Base-by-base conservation (phyloP, 208 protist species). In the Crithidia mellificae region DNA sequence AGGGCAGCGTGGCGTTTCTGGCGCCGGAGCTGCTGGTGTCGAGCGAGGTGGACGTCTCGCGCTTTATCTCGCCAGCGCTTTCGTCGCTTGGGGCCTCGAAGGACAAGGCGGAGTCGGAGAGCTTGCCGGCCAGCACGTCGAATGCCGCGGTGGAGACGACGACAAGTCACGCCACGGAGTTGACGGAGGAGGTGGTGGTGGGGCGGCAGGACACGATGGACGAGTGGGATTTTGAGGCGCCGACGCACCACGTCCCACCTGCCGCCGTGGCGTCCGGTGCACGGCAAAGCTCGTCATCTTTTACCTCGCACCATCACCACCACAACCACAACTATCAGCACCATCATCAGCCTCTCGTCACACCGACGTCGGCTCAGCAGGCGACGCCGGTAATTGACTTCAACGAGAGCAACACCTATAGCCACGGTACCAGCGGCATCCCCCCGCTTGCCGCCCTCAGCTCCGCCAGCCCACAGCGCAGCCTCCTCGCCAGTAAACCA, bases 1-100 rank as follows among this genome's bases (percentile, higher is more conserved):
- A 87, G 51, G 86, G 86, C 51, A 87, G 68, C 41, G 76, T 92
- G 12, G 86, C 86, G 6, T 92, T 92, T 63, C 44, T 92, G n/a
- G 74, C 86, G 15, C 86, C 86, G n/a, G 86, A 92, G 70, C 56
- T 92, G 63, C 70, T 92, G 12, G 25, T 71, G 0, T 77, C 77
- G 0, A 64, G 41, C 19, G 79, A 85, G 63, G 50, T 84, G 9
- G 39, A 72, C 6, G 72, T 77, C 14, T 73, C 63, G 15, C 78
- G 65, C 19, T 78, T 56, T 32, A 11, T 49, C 64, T 68, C 74
- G 34, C 62, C 68, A 14, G 30, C 47, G 46, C 55, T 39, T 8
- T 72, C 72, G 25, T 68, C 63, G 27, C 51, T 67, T n/a, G 20
- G 9, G 9, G 54, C 52, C 27, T 32, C 63, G 30, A 11, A 34